Percentiles rank a stretch among this genome's conserved stretches.
These are phyloP conservation scores for Geotrichum fermentans DNA, from an alignment of 1,139 yeast species.

Conservation along the genomic window DNA sequence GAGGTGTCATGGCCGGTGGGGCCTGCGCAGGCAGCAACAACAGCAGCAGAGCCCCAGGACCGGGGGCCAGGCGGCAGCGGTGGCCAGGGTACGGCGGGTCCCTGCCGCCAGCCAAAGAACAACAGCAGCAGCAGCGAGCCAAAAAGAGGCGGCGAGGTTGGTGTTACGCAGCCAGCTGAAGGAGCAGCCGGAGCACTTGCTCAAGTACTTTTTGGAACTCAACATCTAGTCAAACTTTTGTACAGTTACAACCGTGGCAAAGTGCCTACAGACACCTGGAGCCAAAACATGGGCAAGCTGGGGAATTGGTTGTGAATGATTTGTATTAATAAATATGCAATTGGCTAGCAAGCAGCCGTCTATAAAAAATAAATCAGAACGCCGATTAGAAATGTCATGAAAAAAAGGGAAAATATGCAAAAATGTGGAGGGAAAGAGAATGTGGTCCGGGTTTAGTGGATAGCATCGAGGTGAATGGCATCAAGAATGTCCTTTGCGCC, in stretches of 20 bases:
- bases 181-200: not conserved
- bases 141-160: no score
- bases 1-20: no score
- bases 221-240: not conserved
- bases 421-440: no score
- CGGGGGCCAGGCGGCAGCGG: no score
- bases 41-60: no score
- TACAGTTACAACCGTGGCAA: not conserved
- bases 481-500: constrained; percentile 90
- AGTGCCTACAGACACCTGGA: not conserved
- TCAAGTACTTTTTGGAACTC: not conserved
- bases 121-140: no score
- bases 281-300: not conserved
- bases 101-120: no score
- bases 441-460: constrained; percentile 8
- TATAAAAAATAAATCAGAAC: not conserved
- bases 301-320: not conserved
- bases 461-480: constrained; percentile 31
- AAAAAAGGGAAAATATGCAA: not conserved
- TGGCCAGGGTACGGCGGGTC: no score
- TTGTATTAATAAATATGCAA: not conserved
- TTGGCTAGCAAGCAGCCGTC: no score
- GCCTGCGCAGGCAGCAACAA: no score
- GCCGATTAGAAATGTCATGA: not conserved
- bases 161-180: not conserved